Base-by-base conservation (phyloP, 169 alveolate genomes). In the Cryptosporidium canis region DNA sequence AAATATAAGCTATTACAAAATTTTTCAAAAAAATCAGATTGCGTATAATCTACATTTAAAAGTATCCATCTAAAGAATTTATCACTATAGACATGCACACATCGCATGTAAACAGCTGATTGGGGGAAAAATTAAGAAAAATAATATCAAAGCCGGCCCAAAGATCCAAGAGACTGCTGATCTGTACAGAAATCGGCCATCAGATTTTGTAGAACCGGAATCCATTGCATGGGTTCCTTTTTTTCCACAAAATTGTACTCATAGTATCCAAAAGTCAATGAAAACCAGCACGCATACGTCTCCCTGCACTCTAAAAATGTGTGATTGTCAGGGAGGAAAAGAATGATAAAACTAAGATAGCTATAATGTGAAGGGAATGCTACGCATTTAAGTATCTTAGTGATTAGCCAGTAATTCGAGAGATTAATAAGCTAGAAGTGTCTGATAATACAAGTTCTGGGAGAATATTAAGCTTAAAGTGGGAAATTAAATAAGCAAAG, bases 231-330 rank as follows among this genome's bases (percentile, higher is more conserved):
- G 0, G 0, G 24, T 16, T 51, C 9, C 1, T 3, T 51, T 51
- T 51, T 51, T 51, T 51, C 24, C 35, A 27, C 16, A 51, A 7
- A 18, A n/a, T 33, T 51, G 0, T 24, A 21, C 8, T 51, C 14
- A 12, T 51, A 8, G 24, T n/a, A 18, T 14, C 63, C 63, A 51
- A 51, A 51, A 51, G 68, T 61, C 68, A 61, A 61, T 29, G 68
- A 29, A 48, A 51, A 21, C 27, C 48, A 4, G n/a, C 31, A 31
- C 68, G 68, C 12, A 31, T 29, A 0, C 12, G 68, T 61, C 68
- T 61, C 14, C 6, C 0, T 61, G 5, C 68, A 61, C 68, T 61
- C 68, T 29, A 21, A 61, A 33, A 61, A 11, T 61, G 68, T 61
- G 68, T 35, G 68, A 61, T 61, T 61, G 6, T 14, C 48, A 0